phyloP scores from a whole-genome alignment of 2,329 filamentous ascomycete species.

The Conoideocrella luteorostrata region DNA sequence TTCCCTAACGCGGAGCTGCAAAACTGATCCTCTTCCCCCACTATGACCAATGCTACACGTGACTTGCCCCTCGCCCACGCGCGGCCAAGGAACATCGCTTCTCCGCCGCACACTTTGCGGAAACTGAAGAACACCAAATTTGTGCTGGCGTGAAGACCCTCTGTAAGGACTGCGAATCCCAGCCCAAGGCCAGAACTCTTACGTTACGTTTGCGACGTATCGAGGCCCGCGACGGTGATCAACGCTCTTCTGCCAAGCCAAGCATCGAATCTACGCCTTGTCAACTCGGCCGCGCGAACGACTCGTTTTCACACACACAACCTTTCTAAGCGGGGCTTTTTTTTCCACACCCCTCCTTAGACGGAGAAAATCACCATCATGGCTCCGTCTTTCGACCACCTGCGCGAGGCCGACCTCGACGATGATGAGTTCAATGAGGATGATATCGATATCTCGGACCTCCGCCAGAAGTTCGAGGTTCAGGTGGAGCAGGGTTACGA shows the following conservation, averaged over 20 bases:
- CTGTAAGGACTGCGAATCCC: background rate
- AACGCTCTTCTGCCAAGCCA: background rate
- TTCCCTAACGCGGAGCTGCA: background rate
- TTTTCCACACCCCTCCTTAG: constrained; percentile 27
- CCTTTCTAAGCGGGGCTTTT: constrained; percentile 29
- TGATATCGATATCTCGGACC: constrained; percentile 91
- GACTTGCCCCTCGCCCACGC: constrained; percentile 32
- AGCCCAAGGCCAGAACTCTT: constrained; percentile 1
- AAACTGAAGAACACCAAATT: constrained; percentile 34
- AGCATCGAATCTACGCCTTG: background rate
- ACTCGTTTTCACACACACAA: constrained; percentile 4
- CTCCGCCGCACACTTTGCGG: constrained; percentile 35
- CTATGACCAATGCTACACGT: constrained; percentile 22
- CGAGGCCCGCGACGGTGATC: background rate
- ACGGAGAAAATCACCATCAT: constrained; percentile 52
- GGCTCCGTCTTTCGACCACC: constrained; percentile 83
- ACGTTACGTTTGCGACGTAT: constrained; percentile 4
- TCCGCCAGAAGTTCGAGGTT: constrained; percentile 91
- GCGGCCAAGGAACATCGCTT: constrained; percentile 32
- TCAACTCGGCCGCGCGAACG: background rate
- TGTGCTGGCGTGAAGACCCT: constrained; percentile 17
- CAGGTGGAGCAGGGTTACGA: constrained; percentile 94
- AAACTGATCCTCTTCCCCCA: constrained; percentile 9
- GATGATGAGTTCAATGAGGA: constrained; percentile 83
- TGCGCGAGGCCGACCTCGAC: constrained; percentile 84